Base-by-base conservation (phyloP, 1,284 basidiomycete species). In the Moesziomyces antarcticus region DNA sequence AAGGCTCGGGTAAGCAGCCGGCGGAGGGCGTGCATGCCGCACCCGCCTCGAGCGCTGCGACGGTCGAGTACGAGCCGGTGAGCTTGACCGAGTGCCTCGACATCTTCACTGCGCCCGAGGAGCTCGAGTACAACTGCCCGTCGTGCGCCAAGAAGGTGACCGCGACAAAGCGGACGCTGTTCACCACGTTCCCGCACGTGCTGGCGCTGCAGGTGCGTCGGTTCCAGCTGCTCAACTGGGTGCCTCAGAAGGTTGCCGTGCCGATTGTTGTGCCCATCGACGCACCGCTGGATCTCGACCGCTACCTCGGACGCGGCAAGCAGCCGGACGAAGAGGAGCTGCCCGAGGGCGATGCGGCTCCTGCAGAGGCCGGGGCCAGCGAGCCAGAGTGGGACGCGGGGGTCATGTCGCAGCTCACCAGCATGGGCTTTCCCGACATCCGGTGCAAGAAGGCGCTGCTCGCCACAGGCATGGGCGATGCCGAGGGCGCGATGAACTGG, bases 161-260 rank as follows among this genome's bases (percentile, higher is more conserved):
- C 83, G 94, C 90, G 1, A 86, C 86, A 18, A 91, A 89, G 88
- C 90, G 75, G 80, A 89, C 88, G 9, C 89, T 88, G 33, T 92
- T 99, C 77, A 88, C 92, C 6, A 91, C 92, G 0, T 94, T 96
- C 87, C 96, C 96, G 0, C 88, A 94, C 24, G 89, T 94, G 2
- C 88, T 99, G 0, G 90, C 96, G 5, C 85, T 99, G 1, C 95
- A 97, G 78, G 91, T 94, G 55, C 93, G 93, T 79, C 95, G 97
- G 79, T 98, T 98, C 87, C 93, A 96, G 85, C 88, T 97, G 7
- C 90, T 96, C 56, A 95, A 95, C 80, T 99, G 96, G 96, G 93
- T 99, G 4, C 96, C 97, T 0, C 89, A 92, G 6, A 99, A 99
- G 85, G 88, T 98, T 37, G 93, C 97, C 73, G 92, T 99, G 25